Evolutionary conservation across 768 basidiomycete species (phyloP).

Genomic region (Suillus fuscotomentosus): DNA sequence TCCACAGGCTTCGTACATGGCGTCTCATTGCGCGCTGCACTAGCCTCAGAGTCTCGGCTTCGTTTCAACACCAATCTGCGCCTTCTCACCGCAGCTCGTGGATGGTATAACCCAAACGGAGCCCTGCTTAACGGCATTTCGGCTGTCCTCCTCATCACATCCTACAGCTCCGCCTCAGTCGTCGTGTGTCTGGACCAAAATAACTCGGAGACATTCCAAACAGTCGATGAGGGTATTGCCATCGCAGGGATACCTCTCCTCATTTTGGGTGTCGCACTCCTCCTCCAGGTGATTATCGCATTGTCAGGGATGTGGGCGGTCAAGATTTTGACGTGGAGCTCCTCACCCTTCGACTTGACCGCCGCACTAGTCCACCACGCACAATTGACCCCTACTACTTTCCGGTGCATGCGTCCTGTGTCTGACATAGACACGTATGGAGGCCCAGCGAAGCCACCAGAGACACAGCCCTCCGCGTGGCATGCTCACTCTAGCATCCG

Average conservation of each 20-base stretch:
- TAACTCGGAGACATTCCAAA: no score
- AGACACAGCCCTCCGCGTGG: background rate
- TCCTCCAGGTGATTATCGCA: constrained; percentile 6
- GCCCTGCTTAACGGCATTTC: constrained; percentile 18
- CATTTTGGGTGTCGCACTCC: constrained; percentile 5
- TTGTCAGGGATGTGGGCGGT: background rate
- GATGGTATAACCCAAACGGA: constrained; percentile 24
- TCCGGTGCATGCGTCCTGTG: background rate
- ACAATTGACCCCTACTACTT: constrained; percentile 9
- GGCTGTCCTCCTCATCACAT: constrained; percentile 27
- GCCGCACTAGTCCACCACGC: background rate
- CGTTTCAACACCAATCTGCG: constrained; percentile 30
- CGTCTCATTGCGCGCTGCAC: constrained; percentile 24
- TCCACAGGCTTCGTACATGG: constrained; percentile 27
- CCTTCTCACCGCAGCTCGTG: constrained; percentile 20
- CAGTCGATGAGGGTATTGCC: background rate
- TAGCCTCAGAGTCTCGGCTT: constrained; percentile 25
- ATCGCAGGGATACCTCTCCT: background rate
- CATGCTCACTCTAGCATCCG: background rate
- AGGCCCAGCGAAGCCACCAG: background rate
- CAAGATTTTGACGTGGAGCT: constrained; percentile 25
- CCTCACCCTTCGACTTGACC: constrained; percentile 17
- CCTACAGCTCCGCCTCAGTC: constrained; percentile 26
- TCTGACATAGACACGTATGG: background rate
- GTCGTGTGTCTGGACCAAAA: background rate